Evolutionary conservation across 768 basidiomycete genomes (phyloP), one percentile per base, ranked within the genome.

Genomic region (Termitomyces sp.): DNA sequence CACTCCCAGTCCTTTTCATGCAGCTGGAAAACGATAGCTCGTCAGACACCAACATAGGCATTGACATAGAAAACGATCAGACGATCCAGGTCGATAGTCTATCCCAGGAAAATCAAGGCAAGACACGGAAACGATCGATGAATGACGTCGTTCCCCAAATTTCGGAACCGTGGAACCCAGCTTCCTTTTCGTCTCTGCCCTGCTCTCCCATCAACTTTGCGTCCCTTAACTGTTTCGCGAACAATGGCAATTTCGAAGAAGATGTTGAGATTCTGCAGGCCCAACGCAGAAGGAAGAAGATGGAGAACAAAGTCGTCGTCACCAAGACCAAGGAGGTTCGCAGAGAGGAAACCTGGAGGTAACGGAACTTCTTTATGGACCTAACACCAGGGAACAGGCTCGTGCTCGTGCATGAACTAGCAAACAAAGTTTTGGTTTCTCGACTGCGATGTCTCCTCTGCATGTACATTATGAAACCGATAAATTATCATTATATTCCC

Each of bases 141-240:
- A 69, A 55, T 64, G 57, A 14, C 54, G 70, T 2, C 66, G 62
- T 43, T 58, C 69, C 11, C 44, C 68, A 17, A 54, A 62, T 51
- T 46, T 71, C 42, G 58, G 68, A 26, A 59, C 65, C 72, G 0
- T 68, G 68, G 19, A 62, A 62, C 57, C 62, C 61, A 19, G 40
- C 64, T 42, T 42, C 55, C 14, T 7, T 52, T 10, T 12, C 14
- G 46, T 58, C 67, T 8, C 66, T 68, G 30, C 64, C 72, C 21
- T 46, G 43, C 32, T 65, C 61, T 26, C 61, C 41, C 48, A 68
- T 65, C 54, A 65, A 51, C 32, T 63, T 65, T 35, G 49, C 53
- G 37, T 46, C 57, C 21, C 59, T 68, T 19, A 74, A 70, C 45
- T 76, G 74, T 45, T 72, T 75, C 50, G 57, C 63, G 22, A 65